Evolutionary conservation across 169 alveolate species (phyloP).

Genomic region (Condylostoma magnum): DNA sequence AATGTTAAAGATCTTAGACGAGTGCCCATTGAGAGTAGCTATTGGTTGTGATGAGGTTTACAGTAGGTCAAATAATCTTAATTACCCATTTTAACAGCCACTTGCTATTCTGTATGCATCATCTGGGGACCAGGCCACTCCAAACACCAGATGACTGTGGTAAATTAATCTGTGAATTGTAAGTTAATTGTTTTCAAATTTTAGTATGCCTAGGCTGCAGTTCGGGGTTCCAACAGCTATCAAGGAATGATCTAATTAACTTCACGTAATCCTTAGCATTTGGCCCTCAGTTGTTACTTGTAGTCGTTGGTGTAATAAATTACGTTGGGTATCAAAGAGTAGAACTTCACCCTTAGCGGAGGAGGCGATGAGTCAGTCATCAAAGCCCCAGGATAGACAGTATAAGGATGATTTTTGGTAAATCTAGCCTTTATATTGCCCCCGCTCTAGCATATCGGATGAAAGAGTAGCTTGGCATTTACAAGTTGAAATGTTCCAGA

Average conservation of each 20-base stretch:
- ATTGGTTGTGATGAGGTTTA: neutral
- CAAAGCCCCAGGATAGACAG: conserved; percentile 45
- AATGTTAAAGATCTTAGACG: conserved; percentile 35
- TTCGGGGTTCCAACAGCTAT: conserved; percentile 36
- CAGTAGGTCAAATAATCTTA: conserved; percentile 16
- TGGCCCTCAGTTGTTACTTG: conserved; percentile 8
- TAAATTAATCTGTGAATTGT: neutral
- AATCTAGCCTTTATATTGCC: neutral
- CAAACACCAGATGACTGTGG: conserved; percentile 41
- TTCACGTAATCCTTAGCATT: conserved; percentile 43
- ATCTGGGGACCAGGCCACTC: conserved; percentile 46
- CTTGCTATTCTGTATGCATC: conserved; percentile 11
- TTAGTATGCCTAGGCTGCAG: neutral
- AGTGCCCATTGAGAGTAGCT: conserved; percentile 25
- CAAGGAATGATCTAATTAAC: neutral
- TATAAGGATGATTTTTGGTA: conserved; percentile 19
- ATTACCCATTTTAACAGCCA: conserved; percentile 38
- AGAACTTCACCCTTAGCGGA: conserved; percentile 31
- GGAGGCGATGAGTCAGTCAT: conserved; percentile 29
- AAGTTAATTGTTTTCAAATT: neutral
- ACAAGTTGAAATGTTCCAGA: conserved; percentile 44
- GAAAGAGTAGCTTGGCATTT: neutral
- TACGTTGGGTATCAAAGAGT: conserved; percentile 36
- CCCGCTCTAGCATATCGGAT: conserved; percentile 8
- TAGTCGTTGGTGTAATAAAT: conserved; percentile 15